Evolutionary conservation across 2,329 filamentous ascomycete genomes (phyloP).

Genomic region (Trichoderma arundinaceum): DNA sequence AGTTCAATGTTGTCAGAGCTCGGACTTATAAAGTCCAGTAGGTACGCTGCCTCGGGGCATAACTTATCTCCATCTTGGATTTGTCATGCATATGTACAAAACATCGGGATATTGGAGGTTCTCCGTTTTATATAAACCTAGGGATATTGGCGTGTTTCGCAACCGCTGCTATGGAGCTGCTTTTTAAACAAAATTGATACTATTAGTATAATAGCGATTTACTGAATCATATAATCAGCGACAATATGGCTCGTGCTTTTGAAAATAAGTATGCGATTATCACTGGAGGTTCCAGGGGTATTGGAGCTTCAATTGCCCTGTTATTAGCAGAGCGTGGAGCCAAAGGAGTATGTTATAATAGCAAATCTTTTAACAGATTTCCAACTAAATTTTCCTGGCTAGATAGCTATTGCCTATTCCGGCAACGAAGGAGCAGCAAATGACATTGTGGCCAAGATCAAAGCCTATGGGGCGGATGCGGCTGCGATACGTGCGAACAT

Average conservation of each 20-base stretch:
- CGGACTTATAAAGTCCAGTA: background rate
- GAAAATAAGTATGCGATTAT: constrained; percentile 30
- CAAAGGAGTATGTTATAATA: background rate
- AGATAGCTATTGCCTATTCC: constrained; percentile 5
- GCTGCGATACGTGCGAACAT: constrained; percentile 3
- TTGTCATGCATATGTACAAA: background rate
- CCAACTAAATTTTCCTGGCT: background rate
- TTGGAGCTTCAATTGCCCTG: constrained; percentile 28
- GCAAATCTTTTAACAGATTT: background rate
- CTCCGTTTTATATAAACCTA: too few species aligned
- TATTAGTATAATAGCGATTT: background rate
- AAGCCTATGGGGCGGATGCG: background rate
- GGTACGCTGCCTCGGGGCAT: too few species aligned
- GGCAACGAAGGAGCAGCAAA: background rate
- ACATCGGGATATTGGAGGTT: background rate
- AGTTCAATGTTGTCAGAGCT: background rate
- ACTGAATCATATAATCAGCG: background rate
- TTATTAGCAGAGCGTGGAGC: constrained; percentile 28
- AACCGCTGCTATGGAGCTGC: too few species aligned
- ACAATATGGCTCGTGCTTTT: background rate
- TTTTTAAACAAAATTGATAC: too few species aligned
- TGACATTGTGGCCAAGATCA: background rate
- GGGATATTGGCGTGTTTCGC: too few species aligned
- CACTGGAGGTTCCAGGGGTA: constrained; percentile 30
- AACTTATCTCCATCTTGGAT: background rate